Base-by-base conservation (phyloP, 306 rosid species). In the Fragaria ananassa region DNA sequence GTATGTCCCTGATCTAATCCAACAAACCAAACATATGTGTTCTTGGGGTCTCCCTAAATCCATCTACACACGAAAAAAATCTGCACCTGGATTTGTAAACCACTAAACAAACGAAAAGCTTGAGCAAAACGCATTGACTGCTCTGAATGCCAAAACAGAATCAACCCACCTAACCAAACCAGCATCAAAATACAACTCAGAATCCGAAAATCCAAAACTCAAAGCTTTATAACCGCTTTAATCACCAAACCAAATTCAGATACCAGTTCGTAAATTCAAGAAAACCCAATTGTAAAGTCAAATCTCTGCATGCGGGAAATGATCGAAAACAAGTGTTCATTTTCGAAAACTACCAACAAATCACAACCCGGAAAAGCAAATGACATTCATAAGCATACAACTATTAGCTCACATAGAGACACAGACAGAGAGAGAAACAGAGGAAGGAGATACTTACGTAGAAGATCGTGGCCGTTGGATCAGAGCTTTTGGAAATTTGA, bases 381-480 rank as follows among this genome's bases (percentile, higher is more conserved):
- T 3, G 5, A 0, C 35, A 11, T 58, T 54, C 29, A 17, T 58
- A 29, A 4, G 10, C 37, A 58, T 11, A 25, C 18, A 58, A 7
- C 9, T 3, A 35, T 37, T 4, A 35, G 25, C 8, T 17, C 46
- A 64, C 6, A 37, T 0, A 71, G 80, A 21, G 74, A 23, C 25
- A 23, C 25, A 23, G 25, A 23, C 5, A 74, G 13, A 67, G 56
- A 66, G 54, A 71, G 8, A 23, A 23, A 31, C 35, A 74, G 64
- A 72, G 44, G 29, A 50, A 21, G 15, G 42, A 62, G 21, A 15
- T 31, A 87, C 93, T 86, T 88, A 87, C 97, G 98, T 91, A 80
- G 82, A 80, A 85, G 91, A 95, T 87, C 86, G 83, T 60, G 78
- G 87, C 89, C 98, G 96, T 89, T 79, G 86, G 92, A 93, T 90